Percentiles rank a stretch among this genome's conserved stretches.
phyloP scores from a whole-genome alignment of 176 grass and related monocot genomes.

The Guadua angustifolia region DNA sequence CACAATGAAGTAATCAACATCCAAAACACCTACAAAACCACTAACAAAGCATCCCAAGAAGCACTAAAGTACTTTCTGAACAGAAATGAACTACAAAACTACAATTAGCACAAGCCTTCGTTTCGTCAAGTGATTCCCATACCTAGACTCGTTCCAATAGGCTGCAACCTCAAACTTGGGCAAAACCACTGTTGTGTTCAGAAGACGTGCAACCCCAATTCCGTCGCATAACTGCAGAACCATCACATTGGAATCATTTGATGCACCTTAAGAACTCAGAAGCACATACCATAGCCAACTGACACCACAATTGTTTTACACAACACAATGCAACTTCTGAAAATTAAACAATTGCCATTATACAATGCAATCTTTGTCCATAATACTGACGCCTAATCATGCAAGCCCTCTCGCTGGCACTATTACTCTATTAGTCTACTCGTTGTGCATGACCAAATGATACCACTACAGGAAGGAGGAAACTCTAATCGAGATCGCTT shows the following conservation, averaged over 20 bases:
- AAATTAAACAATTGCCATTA: not conserved
- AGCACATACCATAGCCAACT: not conserved
- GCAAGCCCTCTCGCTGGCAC: not conserved
- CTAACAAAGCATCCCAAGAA: conserved; percentile 60
- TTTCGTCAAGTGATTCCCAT: conserved; percentile 1
- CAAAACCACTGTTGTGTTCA: conserved; percentile 89
- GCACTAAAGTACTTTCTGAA: conserved; percentile 9
- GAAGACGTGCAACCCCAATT: conserved; percentile 72
- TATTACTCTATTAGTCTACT: not conserved
- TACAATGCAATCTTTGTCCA: not conserved
- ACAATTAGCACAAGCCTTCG: not conserved
- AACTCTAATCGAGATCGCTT: conserved; percentile 46
- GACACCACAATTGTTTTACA: not conserved
- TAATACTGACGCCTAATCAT: conserved; percentile 7
- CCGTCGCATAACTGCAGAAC: conserved; percentile 85
- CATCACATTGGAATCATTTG: not conserved
- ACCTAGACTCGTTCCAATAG: conserved; percentile 99
- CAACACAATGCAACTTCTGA: not conserved
- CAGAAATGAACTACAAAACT: conserved; percentile 28
- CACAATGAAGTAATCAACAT: conserved; percentile 92
- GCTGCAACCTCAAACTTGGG: conserved; percentile 92
- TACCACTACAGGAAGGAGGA: conserved; percentile 32
- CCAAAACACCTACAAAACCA: conserved; percentile 92
- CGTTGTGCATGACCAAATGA: not conserved
- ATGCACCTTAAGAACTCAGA: not conserved